Evolutionary conservation across 75 land plant species (phyloP), one percentile per base, ranked within the genome.

Genomic region (Gnetum montanum): DNA sequence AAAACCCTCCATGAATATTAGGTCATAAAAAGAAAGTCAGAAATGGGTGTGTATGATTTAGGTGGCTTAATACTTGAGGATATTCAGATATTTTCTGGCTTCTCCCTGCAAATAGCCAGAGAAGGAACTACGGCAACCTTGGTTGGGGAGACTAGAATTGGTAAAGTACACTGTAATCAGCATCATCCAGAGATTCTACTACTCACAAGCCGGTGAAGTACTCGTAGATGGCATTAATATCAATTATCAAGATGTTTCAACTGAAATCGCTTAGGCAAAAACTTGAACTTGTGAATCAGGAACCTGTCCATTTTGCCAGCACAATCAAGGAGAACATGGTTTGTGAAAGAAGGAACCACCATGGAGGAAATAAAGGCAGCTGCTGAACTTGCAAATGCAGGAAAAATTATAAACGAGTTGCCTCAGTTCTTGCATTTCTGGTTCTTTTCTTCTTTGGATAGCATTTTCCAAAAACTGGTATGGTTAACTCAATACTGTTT

Each of bases 91-190:
- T n/a, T 93, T 43, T 43, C 45, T 46, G 80, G 78, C 11, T 85
- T 93, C 57, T 85, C 80, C 36, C 62, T 93, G n/a, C 59, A 23
- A 88, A 92, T 4, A 82, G 71, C 0, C 80, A 88, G 37, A 40
- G 43, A n/a, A n/a, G n/a, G 43, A 13, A 3, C 43, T 16, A 40
- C 43, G 12, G 73, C 70, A 7, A 91, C 98, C 30, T 68, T 94
- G 51, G 99, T 94, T 59, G 99, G 96, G 49, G 82, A 94, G 51
- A 94, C 96, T 61, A 91, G 96, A 43, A 85, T 87, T 65, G 99
- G 99, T 20, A n/a, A 94, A 94, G 46, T 94, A 96, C 11, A 94
- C 96, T 12, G 96, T 89, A 1, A 68, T 94, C n/a, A 90, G 96
- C 56, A 65, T 94, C 23, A 78, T 94, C 37, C 85, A 94, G 72